These are phyloP conservation scores for Exserohilum turcica DNA, from an alignment of 2,329 filamentous ascomycete genomes.

Conservation along the genomic window DNA sequence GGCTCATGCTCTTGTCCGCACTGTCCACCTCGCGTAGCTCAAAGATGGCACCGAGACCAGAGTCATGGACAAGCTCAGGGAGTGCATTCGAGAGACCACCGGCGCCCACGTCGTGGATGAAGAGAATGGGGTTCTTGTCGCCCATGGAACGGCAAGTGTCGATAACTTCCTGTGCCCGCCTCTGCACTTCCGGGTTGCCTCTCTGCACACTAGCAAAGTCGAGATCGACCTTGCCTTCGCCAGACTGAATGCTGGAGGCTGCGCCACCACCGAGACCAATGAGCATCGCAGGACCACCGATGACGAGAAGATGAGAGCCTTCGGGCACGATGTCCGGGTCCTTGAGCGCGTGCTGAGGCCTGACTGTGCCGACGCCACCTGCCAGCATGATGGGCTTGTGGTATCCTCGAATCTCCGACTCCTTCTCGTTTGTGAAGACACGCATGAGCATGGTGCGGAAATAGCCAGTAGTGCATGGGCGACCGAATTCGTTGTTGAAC, in stretches of 20 bases:
- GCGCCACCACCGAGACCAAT: slow-evolving; percentile 96
- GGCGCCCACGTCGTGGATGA: slow-evolving; percentile 97
- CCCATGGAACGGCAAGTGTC: slow-evolving; percentile 89
- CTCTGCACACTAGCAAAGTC: slow-evolving; percentile 98
- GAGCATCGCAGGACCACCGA: slow-evolving; percentile 95
- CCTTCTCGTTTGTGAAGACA: slow-evolving; percentile 63
- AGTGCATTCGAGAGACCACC: slow-evolving; percentile 85
- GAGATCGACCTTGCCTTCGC: slow-evolving; percentile 85
- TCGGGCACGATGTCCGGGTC: slow-evolving; percentile 76
- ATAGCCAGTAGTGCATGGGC: slow-evolving; percentile 84
- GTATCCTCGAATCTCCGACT: slow-evolving; percentile 80
- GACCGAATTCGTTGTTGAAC: slow-evolving; percentile 97
- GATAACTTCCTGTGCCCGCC: slow-evolving; percentile 96
- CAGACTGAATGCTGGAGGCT: slow-evolving; percentile 86
- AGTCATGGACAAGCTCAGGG: slow-evolving; percentile 89
- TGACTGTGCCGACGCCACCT: slow-evolving; percentile 88
- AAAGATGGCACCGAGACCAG: slow-evolving; percentile 86
- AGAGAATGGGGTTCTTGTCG: slow-evolving; percentile 83
- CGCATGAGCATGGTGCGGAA: slow-evolving; percentile 87
- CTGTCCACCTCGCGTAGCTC: slow-evolving; percentile 94
- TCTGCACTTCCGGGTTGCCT: slow-evolving; percentile 95
- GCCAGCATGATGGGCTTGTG: slow-evolving; percentile 99
- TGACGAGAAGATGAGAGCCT: slow-evolving; percentile 88
- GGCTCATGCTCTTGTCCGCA: slow-evolving; percentile 89
- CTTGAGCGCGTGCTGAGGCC: slow-evolving; percentile 90